Evolutionary conservation across 768 basidiomycete genomes (phyloP).

Genomic region (Coprinellus aureogranulatus): DNA sequence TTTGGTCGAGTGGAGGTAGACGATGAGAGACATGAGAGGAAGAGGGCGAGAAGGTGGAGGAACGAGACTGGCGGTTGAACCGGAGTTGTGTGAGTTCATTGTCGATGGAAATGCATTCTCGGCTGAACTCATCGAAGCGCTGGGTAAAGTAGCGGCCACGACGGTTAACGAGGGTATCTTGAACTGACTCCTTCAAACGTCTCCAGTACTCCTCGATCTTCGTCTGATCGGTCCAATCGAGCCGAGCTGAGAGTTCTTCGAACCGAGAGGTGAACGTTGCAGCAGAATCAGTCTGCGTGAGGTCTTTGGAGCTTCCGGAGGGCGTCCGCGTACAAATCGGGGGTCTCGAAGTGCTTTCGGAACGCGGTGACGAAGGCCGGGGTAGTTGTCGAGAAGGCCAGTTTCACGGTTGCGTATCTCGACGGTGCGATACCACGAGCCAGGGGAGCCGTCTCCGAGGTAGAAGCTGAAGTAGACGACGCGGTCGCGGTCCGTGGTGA

Average conservation of each 20-base stretch:
- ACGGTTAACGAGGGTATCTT: slow-evolving; percentile 16
- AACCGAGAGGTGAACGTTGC: slow-evolving; percentile 9
- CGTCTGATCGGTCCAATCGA: slow-evolving; percentile 25
- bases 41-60: not conserved
- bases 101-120: slow-evolving; percentile 18
- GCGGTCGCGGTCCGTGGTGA: slow-evolving; percentile 20
- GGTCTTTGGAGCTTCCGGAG: not conserved
- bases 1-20: too few species aligned
- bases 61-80: not conserved
- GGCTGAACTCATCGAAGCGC: slow-evolving; percentile 15
- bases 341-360: slow-evolving; percentile 19
- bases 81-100: slow-evolving; percentile 15
- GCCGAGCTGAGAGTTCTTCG: slow-evolving; percentile 19
- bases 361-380: slow-evolving; percentile 19
- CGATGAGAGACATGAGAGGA: not conserved
- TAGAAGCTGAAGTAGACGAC: slow-evolving; percentile 22
- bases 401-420: slow-evolving; percentile 4
- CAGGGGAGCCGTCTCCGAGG: slow-evolving; percentile 23
- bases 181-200: slow-evolving; percentile 22
- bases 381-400: slow-evolving; percentile 22
- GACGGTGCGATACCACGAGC: slow-evolving; percentile 27
- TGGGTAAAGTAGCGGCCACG: slow-evolving; percentile 11
- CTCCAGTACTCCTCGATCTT: slow-evolving; percentile 28
- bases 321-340: not conserved
- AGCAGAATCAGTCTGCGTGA: not conserved